phyloP scores from a whole-genome alignment of 805 yeast genomes.

The Yamadazyma akitaensis region DNA sequence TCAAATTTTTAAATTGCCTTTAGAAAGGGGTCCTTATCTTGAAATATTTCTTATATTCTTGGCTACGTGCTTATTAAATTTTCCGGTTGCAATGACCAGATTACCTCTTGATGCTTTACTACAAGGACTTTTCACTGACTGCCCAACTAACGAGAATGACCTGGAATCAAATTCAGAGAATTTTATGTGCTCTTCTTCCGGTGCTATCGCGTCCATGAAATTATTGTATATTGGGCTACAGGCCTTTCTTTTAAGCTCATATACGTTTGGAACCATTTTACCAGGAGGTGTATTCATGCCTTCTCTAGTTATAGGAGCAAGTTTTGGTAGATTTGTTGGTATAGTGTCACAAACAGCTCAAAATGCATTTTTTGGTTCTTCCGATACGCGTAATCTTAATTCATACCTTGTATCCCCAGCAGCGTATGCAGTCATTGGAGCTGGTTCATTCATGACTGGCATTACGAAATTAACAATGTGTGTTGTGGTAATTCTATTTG shows the following conservation, averaged over 20 bases:
- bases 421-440: conserved; percentile 85
- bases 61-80: conserved; percentile 53
- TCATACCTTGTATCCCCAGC: conserved; percentile 74
- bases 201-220: conserved; percentile 22
- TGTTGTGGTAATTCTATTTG: conserved; percentile 77
- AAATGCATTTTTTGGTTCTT: conserved; percentile 22
- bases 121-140: conserved; percentile 67
- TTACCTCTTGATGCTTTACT: conserved; percentile 56
- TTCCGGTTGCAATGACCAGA: conserved; percentile 52
- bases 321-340: conserved; percentile 56
- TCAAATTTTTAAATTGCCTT: conserved; percentile 14
- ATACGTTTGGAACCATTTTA: conserved; percentile 64
- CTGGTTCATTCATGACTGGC: conserved; percentile 79
- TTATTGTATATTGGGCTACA: conserved; percentile 39
- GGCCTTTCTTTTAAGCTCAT: conserved; percentile 61
- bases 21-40: conserved; percentile 27
- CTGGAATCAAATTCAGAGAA: conserved; percentile 21
- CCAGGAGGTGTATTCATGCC: conserved; percentile 72
- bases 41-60: conserved; percentile 51
- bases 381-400: conserved; percentile 41
- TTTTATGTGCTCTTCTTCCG: conserved; percentile 36
- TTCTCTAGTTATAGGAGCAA: conserved; percentile 59
- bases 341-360: conserved; percentile 50
- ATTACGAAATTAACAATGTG: conserved; percentile 77
- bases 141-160: conserved; percentile 24